These are phyloP conservation scores for Coniochaeta hoffmannii DNA, from an alignment of 2,329 filamentous ascomycete species.

Conservation along the genomic window DNA sequence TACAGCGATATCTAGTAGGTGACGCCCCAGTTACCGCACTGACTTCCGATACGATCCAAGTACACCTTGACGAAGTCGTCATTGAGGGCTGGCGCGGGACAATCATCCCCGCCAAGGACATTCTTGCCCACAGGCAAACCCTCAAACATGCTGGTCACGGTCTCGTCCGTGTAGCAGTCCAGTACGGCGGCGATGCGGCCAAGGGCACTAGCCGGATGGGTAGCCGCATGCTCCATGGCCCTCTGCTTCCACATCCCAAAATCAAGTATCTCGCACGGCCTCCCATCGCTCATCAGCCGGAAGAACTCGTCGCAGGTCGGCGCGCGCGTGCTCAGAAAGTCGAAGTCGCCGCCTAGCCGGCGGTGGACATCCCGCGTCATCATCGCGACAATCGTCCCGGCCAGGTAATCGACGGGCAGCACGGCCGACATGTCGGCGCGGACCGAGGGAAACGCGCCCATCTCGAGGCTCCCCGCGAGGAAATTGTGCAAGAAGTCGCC, in stretches of 20 bases:
- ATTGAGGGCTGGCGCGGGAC: slow-evolving; percentile 13
- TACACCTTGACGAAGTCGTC: slow-evolving; percentile 9
- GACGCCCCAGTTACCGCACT: too few relatives aligned
- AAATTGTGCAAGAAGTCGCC: slow-evolving; percentile 22
- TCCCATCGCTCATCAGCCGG: slow-evolving; percentile 11
- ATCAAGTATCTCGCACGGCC: slow-evolving; percentile 9
- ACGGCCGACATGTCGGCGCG: slow-evolving; percentile 17
- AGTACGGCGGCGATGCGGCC: slow-evolving; percentile 19
- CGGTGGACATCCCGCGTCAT: slow-evolving; percentile 14
- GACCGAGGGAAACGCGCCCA: slow-evolving; percentile 19
- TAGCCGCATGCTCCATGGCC: slow-evolving; percentile 14
- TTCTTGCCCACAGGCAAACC: slow-evolving; percentile 14
- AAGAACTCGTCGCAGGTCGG: slow-evolving; percentile 18
- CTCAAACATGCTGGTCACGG: slow-evolving; percentile 16
- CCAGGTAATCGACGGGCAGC: slow-evolving; percentile 20
- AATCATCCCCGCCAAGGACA: slow-evolving; percentile 15
- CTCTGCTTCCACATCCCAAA: slow-evolving; percentile 17
- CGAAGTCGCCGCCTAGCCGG: slow-evolving; percentile 18
- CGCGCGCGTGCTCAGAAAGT: slow-evolving; percentile 17
- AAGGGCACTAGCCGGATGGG: slow-evolving; percentile 12
- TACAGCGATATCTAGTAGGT: too few relatives aligned
- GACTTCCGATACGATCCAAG: too few relatives aligned
- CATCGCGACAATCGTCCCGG: slow-evolving; percentile 15
- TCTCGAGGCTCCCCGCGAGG: slow-evolving; percentile 17
- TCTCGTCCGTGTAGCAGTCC: slow-evolving; percentile 17